These are phyloP conservation scores for Diplogelasinospora grovesii DNA, from an alignment of 495 filamentous ascomycete species.

Conservation along the genomic window DNA sequence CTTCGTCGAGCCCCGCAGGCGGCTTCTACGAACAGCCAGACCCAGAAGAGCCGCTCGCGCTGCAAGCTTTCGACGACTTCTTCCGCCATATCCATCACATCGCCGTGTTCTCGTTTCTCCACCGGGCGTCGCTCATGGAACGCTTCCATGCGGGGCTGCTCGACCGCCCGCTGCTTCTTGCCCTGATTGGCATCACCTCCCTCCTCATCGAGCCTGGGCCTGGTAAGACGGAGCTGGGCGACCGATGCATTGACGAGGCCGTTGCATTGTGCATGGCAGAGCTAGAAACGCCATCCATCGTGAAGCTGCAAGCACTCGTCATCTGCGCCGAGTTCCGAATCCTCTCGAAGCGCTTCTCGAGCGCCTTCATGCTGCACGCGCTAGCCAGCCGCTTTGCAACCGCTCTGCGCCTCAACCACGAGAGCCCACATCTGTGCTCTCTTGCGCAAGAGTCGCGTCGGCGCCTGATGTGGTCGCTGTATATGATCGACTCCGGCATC, in stretches of 20 bases:
- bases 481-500: slow-evolving; percentile 42
- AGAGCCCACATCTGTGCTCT: slow-evolving; percentile 42
- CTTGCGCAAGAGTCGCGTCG: slow-evolving; percentile 44
- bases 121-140: slow-evolving; percentile 46
- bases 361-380: slow-evolving; percentile 43
- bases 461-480: slow-evolving; percentile 46
- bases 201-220: slow-evolving; percentile 39
- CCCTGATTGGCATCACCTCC: slow-evolving; percentile 42
- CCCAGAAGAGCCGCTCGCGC: slow-evolving; percentile 33
- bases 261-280: slow-evolving; percentile 34
- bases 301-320: slow-evolving; percentile 42
- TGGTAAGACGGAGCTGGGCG: slow-evolving; percentile 36
- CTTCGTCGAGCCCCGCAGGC: slow-evolving; percentile 11
- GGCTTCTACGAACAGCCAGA: slow-evolving; percentile 16
- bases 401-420: slow-evolving; percentile 42
- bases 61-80: slow-evolving; percentile 40
- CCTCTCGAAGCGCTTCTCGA: slow-evolving; percentile 36
- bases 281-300: slow-evolving; percentile 39
- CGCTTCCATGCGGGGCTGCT: slow-evolving; percentile 43
- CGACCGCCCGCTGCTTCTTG: slow-evolving; percentile 39
- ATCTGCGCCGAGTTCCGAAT: slow-evolving; percentile 44
- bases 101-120: slow-evolving; percentile 44
- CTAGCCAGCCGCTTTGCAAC: slow-evolving; percentile 42
- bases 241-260: slow-evolving; percentile 41
- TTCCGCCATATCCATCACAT: slow-evolving; percentile 47